Conservation (phyloP, 208 protist genomes). For the Porcisia deanei region DNA sequence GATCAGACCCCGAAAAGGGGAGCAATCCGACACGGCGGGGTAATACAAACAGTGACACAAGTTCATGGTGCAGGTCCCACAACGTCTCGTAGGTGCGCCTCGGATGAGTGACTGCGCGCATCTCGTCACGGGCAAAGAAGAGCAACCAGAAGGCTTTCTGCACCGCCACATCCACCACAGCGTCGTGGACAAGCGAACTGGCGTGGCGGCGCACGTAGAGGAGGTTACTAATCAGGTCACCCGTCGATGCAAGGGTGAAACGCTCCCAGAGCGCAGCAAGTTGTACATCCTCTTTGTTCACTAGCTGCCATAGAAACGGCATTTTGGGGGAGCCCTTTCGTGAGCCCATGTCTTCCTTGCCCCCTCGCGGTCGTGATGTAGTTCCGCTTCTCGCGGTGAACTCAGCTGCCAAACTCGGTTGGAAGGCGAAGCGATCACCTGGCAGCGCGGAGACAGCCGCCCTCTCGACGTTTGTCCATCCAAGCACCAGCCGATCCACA, state of each 20-base stretch:
- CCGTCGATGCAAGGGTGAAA: constrained; percentile 40
- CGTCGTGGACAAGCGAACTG: constrained; percentile 27
- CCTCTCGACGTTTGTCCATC: constrained; percentile 15
- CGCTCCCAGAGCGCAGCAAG: constrained; percentile 63
- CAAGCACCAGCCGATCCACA: constrained; percentile 32
- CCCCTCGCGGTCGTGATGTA: not conserved
- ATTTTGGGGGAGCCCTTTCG: not conserved
- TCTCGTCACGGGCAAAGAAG: constrained; percentile 83
- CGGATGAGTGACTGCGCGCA: constrained; percentile 72
- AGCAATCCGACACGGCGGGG: not conserved
- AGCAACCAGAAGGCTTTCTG: constrained; percentile 72
- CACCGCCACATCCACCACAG: constrained; percentile 44
- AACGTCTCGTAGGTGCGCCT: constrained; percentile 56
- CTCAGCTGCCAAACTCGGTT: not conserved
- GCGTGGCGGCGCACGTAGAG: constrained; percentile 27
- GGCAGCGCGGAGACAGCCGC: not conserved
- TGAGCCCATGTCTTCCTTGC: not conserved
- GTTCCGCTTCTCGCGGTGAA: not conserved
- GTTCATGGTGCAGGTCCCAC: constrained; percentile 44
- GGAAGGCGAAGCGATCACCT: not conserved
- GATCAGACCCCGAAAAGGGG: not conserved
- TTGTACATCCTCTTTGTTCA: constrained; percentile 69
- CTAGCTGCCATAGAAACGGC: constrained; percentile 21
- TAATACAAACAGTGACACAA: constrained; percentile 19
- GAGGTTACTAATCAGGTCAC: constrained; percentile 50